Base-by-base conservation (phyloP, 306 rosid genomes). In the Fragaria iinumae region DNA sequence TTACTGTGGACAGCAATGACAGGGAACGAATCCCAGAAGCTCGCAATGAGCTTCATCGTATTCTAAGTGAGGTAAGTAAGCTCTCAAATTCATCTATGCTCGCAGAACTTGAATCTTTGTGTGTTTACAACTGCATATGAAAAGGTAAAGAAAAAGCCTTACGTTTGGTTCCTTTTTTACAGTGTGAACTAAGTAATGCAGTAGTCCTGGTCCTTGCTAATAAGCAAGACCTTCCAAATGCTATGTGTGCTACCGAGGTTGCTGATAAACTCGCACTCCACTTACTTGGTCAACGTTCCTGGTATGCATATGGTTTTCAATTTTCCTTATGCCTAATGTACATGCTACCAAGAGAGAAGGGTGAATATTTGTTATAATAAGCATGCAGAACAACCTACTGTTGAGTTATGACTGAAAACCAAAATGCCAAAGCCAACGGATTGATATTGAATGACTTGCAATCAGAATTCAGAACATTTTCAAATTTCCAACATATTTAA, bases 1-100 rank as follows among this genome's bases (percentile, higher is more conserved):
- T 82, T 82, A 86, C 80, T 36, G 86, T 82, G 84, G 88, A 88
- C 80, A 86, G 88, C 84, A 75, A 20, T 48, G 88, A 88, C 60
- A 80, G 48, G 68, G 79, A 78, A 21, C 77, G 91, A 76, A 63
- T 82, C 64, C 32, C 75, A 64, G 88, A 88, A 76, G 87, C 92
- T 59, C 48, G 88, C 5, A 80, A 74, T 43, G 88, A 83, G 80
- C 78, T 86, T 2, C 88, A 89, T 82, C 73, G 84, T 44, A 79
- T 89, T 65, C 72, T 86, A 41, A 67, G 64, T 16, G 81, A 82
- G 82, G 85, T 84, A 47, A 72, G 87, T 60, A 25, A 47, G 43
- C 44, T 48, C 43, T 29, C 44, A 48, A 29, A n/a, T 21, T 2
- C 21, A 45, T 45, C 38, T 23, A 4, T 44, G 38, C 36, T 44